Conservation (phyloP, 2,329 filamentous ascomycete genomes). For the Alternaria arbusti region DNA sequence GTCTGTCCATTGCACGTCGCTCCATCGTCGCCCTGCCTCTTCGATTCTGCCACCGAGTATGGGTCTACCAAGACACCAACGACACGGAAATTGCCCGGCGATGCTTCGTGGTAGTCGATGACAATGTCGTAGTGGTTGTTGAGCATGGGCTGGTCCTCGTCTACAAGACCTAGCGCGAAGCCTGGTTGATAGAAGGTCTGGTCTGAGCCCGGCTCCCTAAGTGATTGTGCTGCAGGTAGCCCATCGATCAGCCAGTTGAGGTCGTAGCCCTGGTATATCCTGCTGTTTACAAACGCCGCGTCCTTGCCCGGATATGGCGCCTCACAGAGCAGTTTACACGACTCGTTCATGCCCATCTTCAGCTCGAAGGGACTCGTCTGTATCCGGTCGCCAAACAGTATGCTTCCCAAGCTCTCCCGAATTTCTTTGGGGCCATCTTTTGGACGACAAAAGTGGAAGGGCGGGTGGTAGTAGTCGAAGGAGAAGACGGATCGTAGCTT, state of each 20-base stretch:
- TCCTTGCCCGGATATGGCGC: slow-evolving; percentile 70
- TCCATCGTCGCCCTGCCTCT: slow-evolving; percentile 59
- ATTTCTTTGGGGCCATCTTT: slow-evolving; percentile 77
- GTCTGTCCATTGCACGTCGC: slow-evolving; percentile 68
- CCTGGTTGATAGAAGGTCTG: slow-evolving; percentile 89
- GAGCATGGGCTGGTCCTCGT: slow-evolving; percentile 65
- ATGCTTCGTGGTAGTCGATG: slow-evolving; percentile 88
- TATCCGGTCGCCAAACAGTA: slow-evolving; percentile 95
- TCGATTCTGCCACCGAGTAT: slow-evolving; percentile 68
- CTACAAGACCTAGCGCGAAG: slow-evolving; percentile 74
- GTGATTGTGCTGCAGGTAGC: slow-evolving; percentile 84
- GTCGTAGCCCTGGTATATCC: slow-evolving; percentile 85
- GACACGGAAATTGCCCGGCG: slow-evolving; percentile 76
- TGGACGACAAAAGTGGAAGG: slow-evolving; percentile 88
- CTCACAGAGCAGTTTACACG: slow-evolving; percentile 81
- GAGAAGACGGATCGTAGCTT: slow-evolving; percentile 91
- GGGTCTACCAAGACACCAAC: slow-evolving; percentile 92
- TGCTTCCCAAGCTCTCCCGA: slow-evolving; percentile 90
- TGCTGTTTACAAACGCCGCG: slow-evolving; percentile 79
- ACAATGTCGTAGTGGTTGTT: slow-evolving; percentile 97
- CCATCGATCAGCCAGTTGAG: slow-evolving; percentile 97
- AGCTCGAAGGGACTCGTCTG: slow-evolving; percentile 94
- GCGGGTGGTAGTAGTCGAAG: slow-evolving; percentile 92
- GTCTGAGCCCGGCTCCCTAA: slow-evolving; percentile 76
- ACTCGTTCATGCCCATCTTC: slow-evolving; percentile 84